These are phyloP conservation scores for Fistulifera pelliculosa DNA, from an alignment of 108 stramenopile genomes.

Conservation along the genomic window DNA sequence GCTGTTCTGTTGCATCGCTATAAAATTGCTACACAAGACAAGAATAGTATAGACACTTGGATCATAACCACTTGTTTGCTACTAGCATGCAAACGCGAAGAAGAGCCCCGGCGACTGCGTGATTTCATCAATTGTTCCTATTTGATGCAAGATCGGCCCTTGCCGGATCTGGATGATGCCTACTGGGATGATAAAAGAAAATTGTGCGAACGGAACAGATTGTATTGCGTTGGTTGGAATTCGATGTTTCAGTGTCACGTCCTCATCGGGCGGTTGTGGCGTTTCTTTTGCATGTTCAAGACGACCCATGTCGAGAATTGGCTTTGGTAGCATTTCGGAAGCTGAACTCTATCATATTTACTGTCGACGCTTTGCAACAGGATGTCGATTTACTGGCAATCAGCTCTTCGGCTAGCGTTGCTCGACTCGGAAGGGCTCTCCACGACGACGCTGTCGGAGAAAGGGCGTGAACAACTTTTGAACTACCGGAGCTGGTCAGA, in stretches of 20 bases:
- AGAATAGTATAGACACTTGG: slow-evolving; percentile 19
- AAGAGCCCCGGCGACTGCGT: slow-evolving; percentile 68
- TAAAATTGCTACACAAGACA: slow-evolving; percentile 7
- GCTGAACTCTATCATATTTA: no score
- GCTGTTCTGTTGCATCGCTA: slow-evolving; percentile 57
- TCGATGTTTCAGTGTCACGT: slow-evolving; percentile 60
- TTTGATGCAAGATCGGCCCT: slow-evolving; percentile 2
- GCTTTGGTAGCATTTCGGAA: no score
- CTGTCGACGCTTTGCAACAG: no score
- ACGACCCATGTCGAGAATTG: no score
- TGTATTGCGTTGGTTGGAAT: slow-evolving; percentile 61
- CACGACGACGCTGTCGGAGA: no score
- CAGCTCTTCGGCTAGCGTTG: no score
- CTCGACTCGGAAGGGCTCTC: no score
- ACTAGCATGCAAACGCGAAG: slow-evolving; percentile 65
- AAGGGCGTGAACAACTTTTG: no score
- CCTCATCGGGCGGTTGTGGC: slow-evolving; percentile 60
- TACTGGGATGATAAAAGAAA: slow-evolving; percentile 68
- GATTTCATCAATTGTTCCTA: slow-evolving; percentile 63
- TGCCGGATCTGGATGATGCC: slow-evolving; percentile 38
- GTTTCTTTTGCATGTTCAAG: neutral
- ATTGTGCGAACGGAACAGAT: slow-evolving; percentile 60
- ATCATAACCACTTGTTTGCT: slow-evolving; percentile 60
- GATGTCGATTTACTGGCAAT: no score
- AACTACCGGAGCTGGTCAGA: no score